Conservation (phyloP, 495 filamentous ascomycete species). For the Daldinia vernicosa region DNA sequence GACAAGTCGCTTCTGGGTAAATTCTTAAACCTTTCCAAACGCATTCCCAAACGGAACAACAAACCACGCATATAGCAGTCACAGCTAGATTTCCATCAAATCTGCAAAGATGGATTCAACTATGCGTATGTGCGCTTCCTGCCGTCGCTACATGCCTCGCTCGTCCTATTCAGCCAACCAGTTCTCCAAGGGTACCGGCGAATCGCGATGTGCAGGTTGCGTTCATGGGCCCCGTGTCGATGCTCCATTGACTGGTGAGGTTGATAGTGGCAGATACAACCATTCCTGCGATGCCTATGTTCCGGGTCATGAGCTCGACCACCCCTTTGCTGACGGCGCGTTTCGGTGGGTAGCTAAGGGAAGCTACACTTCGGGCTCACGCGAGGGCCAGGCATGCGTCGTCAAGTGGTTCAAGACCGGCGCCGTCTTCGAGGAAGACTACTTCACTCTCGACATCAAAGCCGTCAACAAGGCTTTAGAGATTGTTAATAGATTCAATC, state of each 20-base stretch:
- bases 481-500: slow-evolving; percentile 51
- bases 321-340: slow-evolving; percentile 44
- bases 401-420: slow-evolving; percentile 52
- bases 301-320: neutral
- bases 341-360: slow-evolving; percentile 50
- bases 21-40: neutral
- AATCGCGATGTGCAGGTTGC: slow-evolving; percentile 43
- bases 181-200: slow-evolving; percentile 9
- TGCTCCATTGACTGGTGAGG: slow-evolving; percentile 6
- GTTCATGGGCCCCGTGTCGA: slow-evolving; percentile 38
- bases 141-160: neutral
- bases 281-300: neutral
- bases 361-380: slow-evolving; percentile 36
- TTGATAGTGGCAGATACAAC: slow-evolving; percentile 46
- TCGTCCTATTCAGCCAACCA: neutral
- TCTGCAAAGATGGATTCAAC: neutral
- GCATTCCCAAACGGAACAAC: neutral
- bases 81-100: neutral
- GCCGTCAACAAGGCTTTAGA: slow-evolving; percentile 46
- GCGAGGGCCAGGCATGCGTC: slow-evolving; percentile 45
- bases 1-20: neutral
- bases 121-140: neutral
- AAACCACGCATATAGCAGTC: neutral
- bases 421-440: slow-evolving; percentile 41
- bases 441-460: slow-evolving; percentile 49